A percentile compares a stretch with the other conserved stretches of the same genome.
Conservation (phyloP, 306 rosid genomes). For the Rosa multiflora region DNA sequence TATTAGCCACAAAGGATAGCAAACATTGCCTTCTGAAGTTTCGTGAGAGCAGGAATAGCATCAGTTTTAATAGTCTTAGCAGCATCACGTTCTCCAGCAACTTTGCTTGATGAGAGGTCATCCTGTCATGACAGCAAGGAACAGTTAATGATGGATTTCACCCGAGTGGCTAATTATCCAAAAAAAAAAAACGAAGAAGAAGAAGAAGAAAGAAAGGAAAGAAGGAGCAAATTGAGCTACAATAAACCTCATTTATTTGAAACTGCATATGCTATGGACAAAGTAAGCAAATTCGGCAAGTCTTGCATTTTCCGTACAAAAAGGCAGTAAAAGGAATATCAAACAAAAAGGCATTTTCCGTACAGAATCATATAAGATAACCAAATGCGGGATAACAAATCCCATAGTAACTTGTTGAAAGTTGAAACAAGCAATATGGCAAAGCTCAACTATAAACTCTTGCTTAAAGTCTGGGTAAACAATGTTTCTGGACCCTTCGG, state of each 20-base stretch:
- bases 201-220: background rate
- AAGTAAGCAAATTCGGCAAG: background rate
- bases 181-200: too few species aligned
- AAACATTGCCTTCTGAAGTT: constrained; percentile 50
- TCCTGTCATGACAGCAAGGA: constrained; percentile 52
- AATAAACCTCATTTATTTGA: background rate
- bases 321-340: too few species aligned
- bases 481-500: too few species aligned
- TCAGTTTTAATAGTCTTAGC: constrained; percentile 55
- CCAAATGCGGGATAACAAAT: too few species aligned
- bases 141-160: background rate
- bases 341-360: constrained; percentile 1
- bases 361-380: too few species aligned
- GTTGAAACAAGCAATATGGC: too few species aligned
- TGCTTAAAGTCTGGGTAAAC: too few species aligned
- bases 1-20: constrained; percentile 7
- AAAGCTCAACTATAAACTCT: too few species aligned
- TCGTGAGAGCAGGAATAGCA: constrained; percentile 70
- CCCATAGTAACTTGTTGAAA: too few species aligned
- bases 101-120: constrained; percentile 54
- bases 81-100: constrained; percentile 40
- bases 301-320: background rate
- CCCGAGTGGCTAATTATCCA: background rate
- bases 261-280: background rate
- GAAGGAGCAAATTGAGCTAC: background rate